Percentiles rank a stretch among this genome's conserved stretches.
These are phyloP conservation scores for Apiotrichum gamsii DNA, from an alignment of 1,284 basidiomycete genomes.

Conservation along the genomic window DNA sequence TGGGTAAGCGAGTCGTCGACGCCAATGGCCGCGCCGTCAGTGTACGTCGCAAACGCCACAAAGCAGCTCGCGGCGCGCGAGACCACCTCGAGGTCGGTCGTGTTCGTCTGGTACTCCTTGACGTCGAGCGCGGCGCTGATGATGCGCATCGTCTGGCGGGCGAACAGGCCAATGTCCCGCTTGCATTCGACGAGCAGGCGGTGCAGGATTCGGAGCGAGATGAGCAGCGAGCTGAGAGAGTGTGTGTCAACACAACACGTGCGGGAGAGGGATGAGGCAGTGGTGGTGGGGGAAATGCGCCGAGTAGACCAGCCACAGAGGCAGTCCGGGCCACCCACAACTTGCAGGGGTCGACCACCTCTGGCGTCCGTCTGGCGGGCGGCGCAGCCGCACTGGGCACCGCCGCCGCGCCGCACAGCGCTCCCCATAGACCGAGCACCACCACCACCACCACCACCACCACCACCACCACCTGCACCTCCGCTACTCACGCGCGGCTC, in stretches of 20 bases:
- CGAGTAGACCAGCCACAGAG: too few species aligned
- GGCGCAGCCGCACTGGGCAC: too few species aligned
- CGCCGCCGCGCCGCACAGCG: too few species aligned
- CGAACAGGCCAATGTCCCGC: conserved; percentile 75
- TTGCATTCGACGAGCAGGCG: conserved; percentile 84
- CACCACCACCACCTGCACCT: too few species aligned
- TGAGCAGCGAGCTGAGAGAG: conserved; percentile 67
- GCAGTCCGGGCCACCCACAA: too few species aligned
- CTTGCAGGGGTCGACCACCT: too few species aligned
- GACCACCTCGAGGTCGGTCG: conserved; percentile 70
- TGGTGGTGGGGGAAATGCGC: too few species aligned
- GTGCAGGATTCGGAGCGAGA: conserved; percentile 79
- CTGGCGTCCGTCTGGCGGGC: too few species aligned
- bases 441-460: too few species aligned
- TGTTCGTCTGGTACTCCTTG: conserved; percentile 51
- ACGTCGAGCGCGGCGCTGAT: conserved; percentile 60
- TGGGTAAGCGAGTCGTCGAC: conserved; percentile 65
- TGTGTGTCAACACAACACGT: too few species aligned
- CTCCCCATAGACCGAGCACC: too few species aligned
- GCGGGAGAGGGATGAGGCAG: too few species aligned
- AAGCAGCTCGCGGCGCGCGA: conserved; percentile 79
- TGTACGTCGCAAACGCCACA: conserved; percentile 85
- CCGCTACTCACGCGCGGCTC: conserved; percentile 74
- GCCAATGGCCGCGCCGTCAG: conserved; percentile 73
- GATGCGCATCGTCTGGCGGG: conserved; percentile 67